Evolutionary conservation across 495 filamentous ascomycete genomes (phyloP).

Genomic region (Trichoderma parareesei): DNA sequence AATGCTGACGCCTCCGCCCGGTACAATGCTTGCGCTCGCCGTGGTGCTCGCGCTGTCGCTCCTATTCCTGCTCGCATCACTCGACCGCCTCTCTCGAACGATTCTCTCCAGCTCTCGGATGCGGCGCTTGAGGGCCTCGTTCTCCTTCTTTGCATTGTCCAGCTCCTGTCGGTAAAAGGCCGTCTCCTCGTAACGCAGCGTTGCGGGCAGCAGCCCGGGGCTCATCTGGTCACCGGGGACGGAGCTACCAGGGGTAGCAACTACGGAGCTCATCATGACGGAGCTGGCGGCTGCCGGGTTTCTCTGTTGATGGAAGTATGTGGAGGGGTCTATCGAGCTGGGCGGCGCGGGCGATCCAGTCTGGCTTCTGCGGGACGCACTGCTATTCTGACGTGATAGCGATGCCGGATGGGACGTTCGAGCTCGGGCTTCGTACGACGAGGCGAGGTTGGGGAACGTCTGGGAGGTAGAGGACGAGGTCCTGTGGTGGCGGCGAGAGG

Average conservation of each 20-base stretch:
- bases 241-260: constrained; percentile 23
- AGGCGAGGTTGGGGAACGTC: constrained; percentile 37
- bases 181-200: constrained; percentile 63
- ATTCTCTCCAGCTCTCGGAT: constrained; percentile 64
- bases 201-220: constrained; percentile 41
- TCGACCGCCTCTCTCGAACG: constrained; percentile 37
- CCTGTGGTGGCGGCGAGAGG: constrained; percentile 33
- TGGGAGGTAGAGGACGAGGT: constrained; percentile 37
- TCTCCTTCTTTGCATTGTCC: constrained; percentile 68
- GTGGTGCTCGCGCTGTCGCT: constrained; percentile 37
- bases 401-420: constrained; percentile 24
- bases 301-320: constrained; percentile 25
- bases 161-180: constrained; percentile 60
- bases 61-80: constrained; percentile 30
- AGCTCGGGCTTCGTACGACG: constrained; percentile 26
- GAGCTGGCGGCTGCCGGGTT: constrained; percentile 9
- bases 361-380: constrained; percentile 34
- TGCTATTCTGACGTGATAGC: constrained; percentile 38
- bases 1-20: constrained; percentile 21
- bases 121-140: constrained; percentile 64
- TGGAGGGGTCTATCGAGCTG: constrained; percentile 17
- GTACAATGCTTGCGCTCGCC: constrained; percentile 17
- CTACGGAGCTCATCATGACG: constrained; percentile 16
- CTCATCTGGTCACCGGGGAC: constrained; percentile 25
- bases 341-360: constrained; percentile 31